These are phyloP conservation scores for Tricholoma sp. DNA, from an alignment of 768 basidiomycete genomes.

Conservation along the genomic window DNA sequence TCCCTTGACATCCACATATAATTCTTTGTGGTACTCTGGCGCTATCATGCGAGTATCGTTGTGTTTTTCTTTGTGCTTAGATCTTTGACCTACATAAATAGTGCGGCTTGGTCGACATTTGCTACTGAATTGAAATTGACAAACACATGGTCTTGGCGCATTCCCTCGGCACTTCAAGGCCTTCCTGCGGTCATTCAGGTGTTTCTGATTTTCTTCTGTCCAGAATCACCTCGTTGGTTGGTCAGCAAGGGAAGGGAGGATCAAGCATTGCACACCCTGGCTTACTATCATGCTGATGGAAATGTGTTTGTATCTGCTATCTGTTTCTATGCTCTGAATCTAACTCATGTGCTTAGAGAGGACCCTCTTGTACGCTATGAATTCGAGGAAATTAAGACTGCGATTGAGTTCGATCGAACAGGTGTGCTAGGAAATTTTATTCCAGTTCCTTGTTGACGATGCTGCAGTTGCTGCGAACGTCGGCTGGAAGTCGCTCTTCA, in stretches of 20 bases:
- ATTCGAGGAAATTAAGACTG: constrained; percentile 76
- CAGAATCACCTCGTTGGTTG: constrained; percentile 85
- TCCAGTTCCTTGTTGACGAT: not conserved
- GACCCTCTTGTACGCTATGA: constrained; percentile 71
- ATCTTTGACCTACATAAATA: constrained; percentile 13
- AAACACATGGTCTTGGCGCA: constrained; percentile 76
- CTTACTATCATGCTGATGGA: constrained; percentile 81
- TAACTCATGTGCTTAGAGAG: constrained; percentile 24
- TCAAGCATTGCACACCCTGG: constrained; percentile 64
- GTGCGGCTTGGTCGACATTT: constrained; percentile 82
- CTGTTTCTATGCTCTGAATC: not conserved
- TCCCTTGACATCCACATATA: constrained; percentile 72
- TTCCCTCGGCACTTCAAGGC: constrained; percentile 71
- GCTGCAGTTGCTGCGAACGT: constrained; percentile 45
- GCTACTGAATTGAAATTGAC: constrained; percentile 64
- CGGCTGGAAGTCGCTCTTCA: constrained; percentile 66
- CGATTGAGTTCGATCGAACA: constrained; percentile 62
- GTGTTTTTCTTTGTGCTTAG: not conserved
- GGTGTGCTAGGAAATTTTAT: constrained; percentile 13
- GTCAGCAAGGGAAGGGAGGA: constrained; percentile 68
- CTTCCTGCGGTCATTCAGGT: constrained; percentile 68
- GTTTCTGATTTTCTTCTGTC: constrained; percentile 58
- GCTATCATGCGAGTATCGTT: constrained; percentile 58
- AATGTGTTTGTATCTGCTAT: constrained; percentile 37
- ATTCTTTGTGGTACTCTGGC: constrained; percentile 85